Base-by-base conservation (phyloP, 441 rosid species). In the Croton setiger region DNA sequence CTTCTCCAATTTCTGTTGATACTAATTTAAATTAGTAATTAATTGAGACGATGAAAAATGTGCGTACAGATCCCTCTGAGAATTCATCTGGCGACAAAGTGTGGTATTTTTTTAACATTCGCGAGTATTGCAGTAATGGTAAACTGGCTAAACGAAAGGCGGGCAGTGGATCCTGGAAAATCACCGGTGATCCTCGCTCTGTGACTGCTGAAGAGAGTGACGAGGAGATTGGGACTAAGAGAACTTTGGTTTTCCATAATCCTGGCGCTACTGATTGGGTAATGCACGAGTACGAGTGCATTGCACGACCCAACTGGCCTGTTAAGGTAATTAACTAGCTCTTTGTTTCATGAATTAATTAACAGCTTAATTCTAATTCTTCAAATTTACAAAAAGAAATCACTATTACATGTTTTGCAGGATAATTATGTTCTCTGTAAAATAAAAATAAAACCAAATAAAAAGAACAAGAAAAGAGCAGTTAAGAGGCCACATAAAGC, bases 161-260 rank as follows among this genome's bases (percentile, higher is more conserved):
- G 0, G 31, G 17, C 4, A 35, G 59, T 1, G 93, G 91, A 18
- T 72, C 5, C 31, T 88, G 91, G 93, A 85, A 80, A 77, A 63
- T 53, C 37, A 86, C 88, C 0, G 87, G 93, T 18, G 18, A 15
- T 0, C 72, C 77, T 53, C 71, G 81, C 12, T 1, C 3, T 0
- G 54, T 86, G 67, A 72, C 0, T 21, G 33, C 5, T 13, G 49
- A 37, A 52, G 17, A 41, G 49, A 70, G 66, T 15, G 57, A n/a
- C 15, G 23, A 3, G 52, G 36, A 47, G 44, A 61, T 48, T 59
- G 49, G 56, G 6, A 54, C 23, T 7, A 70, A 44, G 35, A 70
- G 63, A 23, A 41, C n/a, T n/a, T 63, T 70, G n/a, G 68, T 41
- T 10, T 70, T 70, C 37, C 63, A 33, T 31, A 41, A 63, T 49